Conservation (phyloP, 2,329 filamentous ascomycete species). For the Colletotrichum limetticola region DNA sequence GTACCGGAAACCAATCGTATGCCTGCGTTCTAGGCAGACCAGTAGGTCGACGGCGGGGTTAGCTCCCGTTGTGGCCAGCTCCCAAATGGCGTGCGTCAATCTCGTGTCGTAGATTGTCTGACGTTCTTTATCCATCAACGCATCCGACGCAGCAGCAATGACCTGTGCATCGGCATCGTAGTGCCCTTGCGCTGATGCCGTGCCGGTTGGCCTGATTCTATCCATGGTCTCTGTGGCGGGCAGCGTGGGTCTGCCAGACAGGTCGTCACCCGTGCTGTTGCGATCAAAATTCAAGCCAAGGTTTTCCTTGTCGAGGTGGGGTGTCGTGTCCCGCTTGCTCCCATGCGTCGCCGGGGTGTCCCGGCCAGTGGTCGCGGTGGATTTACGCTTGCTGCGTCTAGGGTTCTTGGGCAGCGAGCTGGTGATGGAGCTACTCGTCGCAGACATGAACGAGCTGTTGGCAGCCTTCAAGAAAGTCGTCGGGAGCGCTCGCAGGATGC, state of each 20-base stretch:
- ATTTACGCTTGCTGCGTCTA: constrained; percentile 69
- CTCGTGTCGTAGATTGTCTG: constrained; percentile 83
- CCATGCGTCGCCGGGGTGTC: constrained; percentile 43
- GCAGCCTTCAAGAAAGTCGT: constrained; percentile 93
- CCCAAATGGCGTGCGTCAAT: constrained; percentile 94
- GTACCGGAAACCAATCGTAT: constrained; percentile 95
- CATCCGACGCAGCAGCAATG: constrained; percentile 66
- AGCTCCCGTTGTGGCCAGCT: constrained; percentile 87
- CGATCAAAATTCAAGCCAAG: constrained; percentile 42
- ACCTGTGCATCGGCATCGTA: constrained; percentile 45
- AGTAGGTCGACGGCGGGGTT: constrained; percentile 95
- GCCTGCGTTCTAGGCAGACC: constrained; percentile 89
- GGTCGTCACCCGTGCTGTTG: constrained; percentile 36
- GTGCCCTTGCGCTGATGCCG: constrained; percentile 30
- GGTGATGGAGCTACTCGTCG: constrained; percentile 87
- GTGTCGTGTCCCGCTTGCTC: constrained; percentile 47
- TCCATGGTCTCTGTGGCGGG: constrained; percentile 61
- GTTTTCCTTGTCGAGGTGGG: constrained; percentile 63
- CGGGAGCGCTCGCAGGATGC: constrained; percentile 88
- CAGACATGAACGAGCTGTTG: constrained; percentile 94
- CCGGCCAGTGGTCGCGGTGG: constrained; percentile 52
- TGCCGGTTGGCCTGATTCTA: constrained; percentile 49
- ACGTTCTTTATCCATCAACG: constrained; percentile 76
- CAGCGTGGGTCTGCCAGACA: constrained; percentile 36
- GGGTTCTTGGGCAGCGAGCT: constrained; percentile 78